Evolutionary conservation across 345 rosid genomes (phyloP).

Genomic region (Euphorbia pulcherrima): DNA sequence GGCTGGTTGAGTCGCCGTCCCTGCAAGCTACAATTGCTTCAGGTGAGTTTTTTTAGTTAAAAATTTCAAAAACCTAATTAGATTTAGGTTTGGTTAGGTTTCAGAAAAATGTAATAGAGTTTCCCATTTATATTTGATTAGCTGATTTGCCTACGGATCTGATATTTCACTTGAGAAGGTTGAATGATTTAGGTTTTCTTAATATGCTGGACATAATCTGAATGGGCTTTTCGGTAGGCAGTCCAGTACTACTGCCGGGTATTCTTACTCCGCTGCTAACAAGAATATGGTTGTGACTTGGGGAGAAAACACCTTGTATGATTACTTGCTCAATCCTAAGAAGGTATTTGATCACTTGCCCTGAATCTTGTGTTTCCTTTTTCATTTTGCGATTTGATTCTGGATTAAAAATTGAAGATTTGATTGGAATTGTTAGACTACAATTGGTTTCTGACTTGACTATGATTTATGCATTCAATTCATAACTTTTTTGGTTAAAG

Average conservation of each 20-base stretch:
- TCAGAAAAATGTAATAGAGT: no score
- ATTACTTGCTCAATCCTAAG: slow-evolving; percentile 85
- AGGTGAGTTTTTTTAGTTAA: no score
- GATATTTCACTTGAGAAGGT: not conserved
- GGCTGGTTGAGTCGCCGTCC: no score
- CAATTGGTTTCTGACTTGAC: no score
- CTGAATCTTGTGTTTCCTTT: no score
- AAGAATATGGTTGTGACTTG: slow-evolving; percentile 79
- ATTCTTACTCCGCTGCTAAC: slow-evolving; percentile 91
- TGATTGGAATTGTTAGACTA: not conserved
- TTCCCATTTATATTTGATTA: no score
- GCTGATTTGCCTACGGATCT: no score
- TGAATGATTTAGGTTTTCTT: not conserved
- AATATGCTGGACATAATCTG: slow-evolving; percentile 69
- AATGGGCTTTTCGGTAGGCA: slow-evolving; percentile 90
- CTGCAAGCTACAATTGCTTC: no score
- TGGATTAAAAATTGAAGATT: not conserved
- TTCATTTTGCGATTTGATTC: not conserved
- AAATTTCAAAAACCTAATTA: no score
- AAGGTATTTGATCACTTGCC: slow-evolving; percentile 38
- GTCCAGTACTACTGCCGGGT: slow-evolving; percentile 79
- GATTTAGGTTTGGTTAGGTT: no score
- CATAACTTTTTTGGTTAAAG: not conserved
- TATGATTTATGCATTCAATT: not conserved
- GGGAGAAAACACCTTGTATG: slow-evolving; percentile 82